These are phyloP conservation scores for Hamamelis virginiana DNA, from an alignment of 164 flowering plant species.

Conservation along the genomic window DNA sequence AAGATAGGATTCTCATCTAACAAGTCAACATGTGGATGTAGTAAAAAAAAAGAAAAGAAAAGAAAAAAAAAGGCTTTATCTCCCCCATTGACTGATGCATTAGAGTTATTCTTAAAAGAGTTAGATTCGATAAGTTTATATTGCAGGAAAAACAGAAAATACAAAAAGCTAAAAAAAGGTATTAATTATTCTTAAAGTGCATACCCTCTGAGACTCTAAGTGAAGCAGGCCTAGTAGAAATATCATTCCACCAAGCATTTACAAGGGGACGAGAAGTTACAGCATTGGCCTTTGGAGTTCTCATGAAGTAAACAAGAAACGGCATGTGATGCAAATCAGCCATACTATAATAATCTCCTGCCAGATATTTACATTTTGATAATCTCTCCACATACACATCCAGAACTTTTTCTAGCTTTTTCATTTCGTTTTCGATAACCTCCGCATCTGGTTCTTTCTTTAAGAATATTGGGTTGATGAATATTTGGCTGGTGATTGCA, in stretches of 20 bases:
- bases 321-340: conserved; percentile 27
- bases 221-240: conserved; percentile 15
- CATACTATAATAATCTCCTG: conserved; percentile 17
- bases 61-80: no score
- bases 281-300: conserved; percentile 2
- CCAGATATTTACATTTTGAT: conserved; percentile 20
- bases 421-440: conserved; percentile 2
- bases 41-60: no score
- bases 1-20: no score
- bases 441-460: conserved; percentile 1
- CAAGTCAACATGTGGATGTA: no score
- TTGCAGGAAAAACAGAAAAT: no score
- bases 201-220: not conserved
- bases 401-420: conserved; percentile 24
- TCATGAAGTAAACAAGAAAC: conserved; percentile 12
- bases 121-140: no score
- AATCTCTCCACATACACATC: conserved; percentile 30
- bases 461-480: conserved; percentile 1
- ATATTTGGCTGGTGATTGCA: not conserved
- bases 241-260: conserved; percentile 26
- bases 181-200: not conserved
- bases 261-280: conserved; percentile 16
- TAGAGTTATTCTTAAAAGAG: no score
- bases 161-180: no score
- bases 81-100: no score